Percentiles rank a stretch among this genome's conserved stretches.
Conservation (phyloP, 2,329 filamentous ascomycete species). For the Scedosporium minutisporum region DNA sequence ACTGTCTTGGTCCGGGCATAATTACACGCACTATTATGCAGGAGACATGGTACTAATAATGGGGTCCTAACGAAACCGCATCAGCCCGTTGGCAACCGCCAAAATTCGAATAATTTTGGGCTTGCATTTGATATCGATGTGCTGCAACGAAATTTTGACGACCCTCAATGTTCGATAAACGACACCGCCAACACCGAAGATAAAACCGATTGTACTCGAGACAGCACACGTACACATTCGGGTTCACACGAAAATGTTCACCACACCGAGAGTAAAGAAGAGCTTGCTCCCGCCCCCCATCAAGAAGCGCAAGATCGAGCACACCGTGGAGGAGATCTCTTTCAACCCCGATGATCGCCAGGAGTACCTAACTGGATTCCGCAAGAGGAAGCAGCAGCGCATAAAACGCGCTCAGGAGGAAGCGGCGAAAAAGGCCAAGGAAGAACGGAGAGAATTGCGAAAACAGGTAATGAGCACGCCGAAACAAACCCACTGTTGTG, state of each 20-base stretch:
- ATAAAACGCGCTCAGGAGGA: constrained; percentile 77
- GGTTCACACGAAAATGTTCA: constrained; percentile 27
- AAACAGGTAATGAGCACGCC: constrained; percentile 54
- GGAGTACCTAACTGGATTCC: constrained; percentile 91
- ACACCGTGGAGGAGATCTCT: constrained; percentile 64
- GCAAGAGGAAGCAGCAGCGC: constrained; percentile 84
- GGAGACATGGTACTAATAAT: neutral
- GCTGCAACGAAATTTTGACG: neutral
- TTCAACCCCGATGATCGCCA: constrained; percentile 74
- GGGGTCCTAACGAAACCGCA: neutral
- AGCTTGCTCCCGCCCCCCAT: constrained; percentile 43
- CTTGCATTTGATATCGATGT: neutral
- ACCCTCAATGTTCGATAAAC: neutral
- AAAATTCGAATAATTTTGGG: too few relatives aligned
- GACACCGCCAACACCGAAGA: neutral
- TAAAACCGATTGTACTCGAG: neutral
- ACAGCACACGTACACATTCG: neutral
- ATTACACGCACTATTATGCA: neutral
- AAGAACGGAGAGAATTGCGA: constrained; percentile 65
- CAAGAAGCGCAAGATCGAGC: constrained; percentile 57
- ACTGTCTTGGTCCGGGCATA: neutral
- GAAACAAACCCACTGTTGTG: neutral
- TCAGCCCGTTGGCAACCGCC: neutral
- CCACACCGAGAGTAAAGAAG: constrained; percentile 50
- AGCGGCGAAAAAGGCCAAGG: constrained; percentile 64